Conservation (phyloP, 129 eudicot genomes). For the Centaurea solstitialis region DNA sequence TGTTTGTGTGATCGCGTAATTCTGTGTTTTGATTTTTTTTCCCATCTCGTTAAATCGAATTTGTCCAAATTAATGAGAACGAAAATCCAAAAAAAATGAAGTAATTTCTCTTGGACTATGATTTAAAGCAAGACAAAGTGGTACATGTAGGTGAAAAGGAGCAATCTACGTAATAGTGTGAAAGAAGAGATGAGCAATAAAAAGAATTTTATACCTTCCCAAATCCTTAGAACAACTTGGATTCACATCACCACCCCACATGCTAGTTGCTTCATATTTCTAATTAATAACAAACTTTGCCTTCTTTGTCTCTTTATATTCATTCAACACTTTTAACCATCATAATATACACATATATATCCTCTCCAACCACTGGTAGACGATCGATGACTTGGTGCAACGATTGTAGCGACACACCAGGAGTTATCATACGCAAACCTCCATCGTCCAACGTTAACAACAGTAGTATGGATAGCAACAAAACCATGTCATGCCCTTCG, state of each 20-base stretch:
- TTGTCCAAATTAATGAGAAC: background rate
- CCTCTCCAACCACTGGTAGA: background rate
- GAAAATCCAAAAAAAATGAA: background rate
- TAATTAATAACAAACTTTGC: conserved; percentile 24
- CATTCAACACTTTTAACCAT: conserved; percentile 12
- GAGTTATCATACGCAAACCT: conserved; percentile 20
- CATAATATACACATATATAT: background rate
- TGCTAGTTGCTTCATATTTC: conserved; percentile 19
- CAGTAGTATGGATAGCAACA: background rate
- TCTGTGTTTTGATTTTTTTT: background rate
- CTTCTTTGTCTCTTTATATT: conserved; percentile 11
- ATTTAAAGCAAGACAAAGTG: conserved; percentile 11
- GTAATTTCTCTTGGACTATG: conserved; percentile 11
- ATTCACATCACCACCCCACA: conserved; percentile 20
- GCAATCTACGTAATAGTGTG: conserved; percentile 16
- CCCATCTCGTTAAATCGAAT: background rate
- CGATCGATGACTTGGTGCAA: conserved; percentile 57
- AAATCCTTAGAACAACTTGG: conserved; percentile 34
- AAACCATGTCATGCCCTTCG: conserved; percentile 49
- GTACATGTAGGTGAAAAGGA: conserved; percentile 17
- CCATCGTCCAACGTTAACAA: conserved; percentile 5
- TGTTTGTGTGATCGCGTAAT: background rate
- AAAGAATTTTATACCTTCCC: conserved; percentile 57
- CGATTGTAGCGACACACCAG: conserved; percentile 31
- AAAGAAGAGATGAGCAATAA: conserved; percentile 23